phyloP scores from a whole-genome alignment of 2,329 filamentous ascomycete species.

The Metarhizium humberi region DNA sequence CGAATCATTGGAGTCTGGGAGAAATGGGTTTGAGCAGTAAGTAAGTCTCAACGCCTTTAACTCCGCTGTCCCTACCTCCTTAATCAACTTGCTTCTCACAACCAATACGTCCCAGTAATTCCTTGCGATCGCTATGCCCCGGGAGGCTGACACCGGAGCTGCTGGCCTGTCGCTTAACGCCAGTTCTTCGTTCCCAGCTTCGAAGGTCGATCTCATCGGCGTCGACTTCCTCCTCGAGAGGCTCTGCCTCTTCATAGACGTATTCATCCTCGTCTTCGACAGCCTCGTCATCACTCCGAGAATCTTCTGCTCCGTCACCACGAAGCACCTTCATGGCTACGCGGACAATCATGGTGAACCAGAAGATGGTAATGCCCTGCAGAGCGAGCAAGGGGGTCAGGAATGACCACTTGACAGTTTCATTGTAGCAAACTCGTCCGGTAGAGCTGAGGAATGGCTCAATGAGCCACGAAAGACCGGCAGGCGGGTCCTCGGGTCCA shows the following conservation, averaged over 20 bases:
- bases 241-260: slow-evolving; percentile 43
- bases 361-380: slow-evolving; percentile 72
- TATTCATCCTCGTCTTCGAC: slow-evolving; percentile 45
- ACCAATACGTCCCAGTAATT: slow-evolving; percentile 71
- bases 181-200: slow-evolving; percentile 49
- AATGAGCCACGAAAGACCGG: slow-evolving; percentile 52
- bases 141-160: slow-evolving; percentile 56
- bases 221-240: slow-evolving; percentile 66
- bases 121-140: slow-evolving; percentile 68
- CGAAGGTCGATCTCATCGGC: slow-evolving; percentile 62
- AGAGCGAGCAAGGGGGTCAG: slow-evolving; percentile 66
- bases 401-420: slow-evolving; percentile 68
- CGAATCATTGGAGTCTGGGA: not conserved
- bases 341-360: slow-evolving; percentile 82
- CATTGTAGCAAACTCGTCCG: slow-evolving; percentile 72
- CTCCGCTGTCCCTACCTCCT: slow-evolving; percentile 3
- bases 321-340: slow-evolving; percentile 73
- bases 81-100: slow-evolving; percentile 65
- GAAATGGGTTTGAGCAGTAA: not conserved
- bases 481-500: slow-evolving; percentile 40
- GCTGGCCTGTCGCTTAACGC: slow-evolving; percentile 43
- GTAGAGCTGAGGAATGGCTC: slow-evolving; percentile 64
- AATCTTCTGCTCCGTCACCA: slow-evolving; percentile 73
- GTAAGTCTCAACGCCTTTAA: slow-evolving; percentile 5
- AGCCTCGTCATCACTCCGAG: slow-evolving; percentile 72